Base-by-base conservation (phyloP, 2,329 filamentous ascomycete species). In the Trichoderma sp. region DNA sequence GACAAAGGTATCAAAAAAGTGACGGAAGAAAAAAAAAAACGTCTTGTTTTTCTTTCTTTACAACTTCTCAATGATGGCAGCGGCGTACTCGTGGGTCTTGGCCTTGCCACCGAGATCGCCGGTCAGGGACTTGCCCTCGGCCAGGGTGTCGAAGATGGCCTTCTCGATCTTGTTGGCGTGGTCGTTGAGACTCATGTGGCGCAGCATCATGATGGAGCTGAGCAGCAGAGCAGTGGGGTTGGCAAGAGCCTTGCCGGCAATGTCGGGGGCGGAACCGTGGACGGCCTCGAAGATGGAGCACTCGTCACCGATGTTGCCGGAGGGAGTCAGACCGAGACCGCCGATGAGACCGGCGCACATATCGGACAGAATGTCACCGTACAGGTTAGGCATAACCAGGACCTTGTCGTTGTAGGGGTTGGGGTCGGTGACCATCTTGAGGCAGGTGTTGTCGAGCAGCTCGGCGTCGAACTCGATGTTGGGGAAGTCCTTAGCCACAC, bases 201-300 rank as follows among this genome's bases (percentile, higher is more conserved):
- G 90, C 87, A 99, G 84, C 95, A 99, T 98, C 95, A 99, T 98
- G 85, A 98, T 95, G 80, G 92, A 96, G 81, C 89, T 92, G 77
- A 98, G 91, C 72, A 99, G 89, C 74, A 99, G 89, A 69, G 95
- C 95, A 70, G 95, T 98, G 71, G 95, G 95, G 88, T 99, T 99
- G 77, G 95, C 95, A 74, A 98, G 90, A 73, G 88, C 91, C 89
- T 97, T 93, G 81, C 94, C 94, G 72, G 93, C 93, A 80, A 98
- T 98, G 81, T 98, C 94, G 70, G 94, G 94, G 69, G 94, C 94
- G 73, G 93, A 97, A 76, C 94, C 94, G 86, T 99, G 95, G 76
- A 99, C 95, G 76, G 95, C 95, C 86, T 99, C 95, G 85, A 99
- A 99, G 85, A 98, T 97, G 80, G 93, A 97, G 90, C 93, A 98